A percentile compares a stretch with the other conserved stretches of the same genome.
Evolutionary conservation across 176 grass and related monocot species (phyloP).

Genomic region (Aegilops longissima): DNA sequence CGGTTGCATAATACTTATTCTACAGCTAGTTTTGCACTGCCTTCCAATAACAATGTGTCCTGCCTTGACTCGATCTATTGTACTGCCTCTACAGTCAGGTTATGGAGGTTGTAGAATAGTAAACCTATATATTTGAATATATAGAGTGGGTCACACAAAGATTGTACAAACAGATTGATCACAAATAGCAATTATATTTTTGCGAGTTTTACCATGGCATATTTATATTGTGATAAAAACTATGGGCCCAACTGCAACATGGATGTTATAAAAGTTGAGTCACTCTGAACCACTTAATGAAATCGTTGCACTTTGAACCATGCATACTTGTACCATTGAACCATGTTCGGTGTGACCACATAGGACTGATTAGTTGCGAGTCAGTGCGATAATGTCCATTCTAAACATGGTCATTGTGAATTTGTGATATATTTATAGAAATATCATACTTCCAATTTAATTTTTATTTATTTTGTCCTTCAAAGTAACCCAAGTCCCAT

Average conservation of each 20-base stretch:
- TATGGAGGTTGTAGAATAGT: too few relatives aligned
- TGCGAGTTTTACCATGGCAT: background rate
- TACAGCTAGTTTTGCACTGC: too few relatives aligned
- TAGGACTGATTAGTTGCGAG: background rate
- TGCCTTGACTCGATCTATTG: too few relatives aligned
- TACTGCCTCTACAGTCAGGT: too few relatives aligned
- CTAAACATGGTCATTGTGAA: conserved; percentile 8
- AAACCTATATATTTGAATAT: background rate
- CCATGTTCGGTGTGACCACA: background rate
- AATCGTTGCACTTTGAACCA: background rate
- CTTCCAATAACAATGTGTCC: too few relatives aligned
- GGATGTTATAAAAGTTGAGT: background rate
- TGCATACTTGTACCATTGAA: background rate
- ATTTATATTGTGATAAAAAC: background rate
- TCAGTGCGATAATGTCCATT: background rate
- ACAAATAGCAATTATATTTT: background rate
- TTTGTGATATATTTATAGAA: too few relatives aligned
- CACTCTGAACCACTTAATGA: background rate
- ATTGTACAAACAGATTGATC: background rate
- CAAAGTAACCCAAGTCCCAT: background rate
- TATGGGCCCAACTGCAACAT: background rate
- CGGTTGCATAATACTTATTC: too few relatives aligned
- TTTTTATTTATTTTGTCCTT: background rate
- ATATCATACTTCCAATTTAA: too few relatives aligned
- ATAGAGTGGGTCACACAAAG: background rate